Evolutionary conservation across 129 eudicot genomes (phyloP).

Genomic region (Ambrosia trifida): DNA sequence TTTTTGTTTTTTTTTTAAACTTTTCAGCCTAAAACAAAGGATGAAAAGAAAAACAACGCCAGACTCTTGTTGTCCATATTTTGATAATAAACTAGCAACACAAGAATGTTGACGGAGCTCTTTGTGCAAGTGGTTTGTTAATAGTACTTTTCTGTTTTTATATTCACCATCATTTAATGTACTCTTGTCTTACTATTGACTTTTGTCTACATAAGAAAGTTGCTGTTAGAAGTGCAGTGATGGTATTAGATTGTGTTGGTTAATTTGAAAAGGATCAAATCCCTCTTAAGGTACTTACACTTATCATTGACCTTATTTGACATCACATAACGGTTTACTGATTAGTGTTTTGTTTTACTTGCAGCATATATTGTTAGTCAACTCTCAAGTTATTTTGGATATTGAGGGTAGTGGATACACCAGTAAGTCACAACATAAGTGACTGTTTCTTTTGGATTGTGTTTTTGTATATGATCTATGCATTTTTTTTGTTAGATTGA

Average conservation of each 20-base stretch:
- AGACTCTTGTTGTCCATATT: no score
- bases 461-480: background rate
- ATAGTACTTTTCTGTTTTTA: background rate
- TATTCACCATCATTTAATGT: constrained; percentile 1
- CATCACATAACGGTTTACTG: background rate
- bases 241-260: constrained; percentile 95
- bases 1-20: no score
- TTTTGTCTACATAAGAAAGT: constrained; percentile 71
- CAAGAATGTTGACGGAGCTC: constrained; percentile 98
- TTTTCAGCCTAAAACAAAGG: no score
- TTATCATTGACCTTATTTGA: background rate
- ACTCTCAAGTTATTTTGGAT: constrained; percentile 80
- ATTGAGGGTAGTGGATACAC: constrained; percentile 97
- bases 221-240: constrained; percentile 92
- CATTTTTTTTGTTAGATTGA: constrained; percentile 51
- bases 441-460: background rate
- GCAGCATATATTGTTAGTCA: constrained; percentile 97
- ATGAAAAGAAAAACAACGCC: no score
- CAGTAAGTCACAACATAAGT: constrained; percentile 46
- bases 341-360: constrained; percentile 23
- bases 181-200: constrained; percentile 17
- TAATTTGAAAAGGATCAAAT: constrained; percentile 98
- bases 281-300: constrained; percentile 80
- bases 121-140: constrained; percentile 56
- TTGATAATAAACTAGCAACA: no score